phyloP scores from a whole-genome alignment of 2,329 filamentous ascomycete species.

The Juglanconis oblonga region DNA sequence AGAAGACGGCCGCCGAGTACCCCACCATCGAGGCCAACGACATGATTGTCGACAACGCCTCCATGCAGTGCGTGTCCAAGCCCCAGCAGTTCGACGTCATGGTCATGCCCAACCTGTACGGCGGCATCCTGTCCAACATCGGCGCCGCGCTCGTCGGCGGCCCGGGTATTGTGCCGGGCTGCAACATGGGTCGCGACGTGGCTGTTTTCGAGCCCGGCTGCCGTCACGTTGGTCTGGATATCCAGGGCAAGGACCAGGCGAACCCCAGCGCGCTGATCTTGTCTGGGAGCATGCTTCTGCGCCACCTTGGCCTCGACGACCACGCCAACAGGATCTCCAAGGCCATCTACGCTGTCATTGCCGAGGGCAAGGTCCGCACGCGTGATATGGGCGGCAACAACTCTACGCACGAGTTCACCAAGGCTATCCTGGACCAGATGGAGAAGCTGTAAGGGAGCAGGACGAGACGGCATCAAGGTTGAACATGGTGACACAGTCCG shows the following conservation, averaged over 20 bases:
- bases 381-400: slow-evolving; percentile 92
- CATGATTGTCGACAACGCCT: slow-evolving; percentile 99
- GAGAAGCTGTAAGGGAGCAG: slow-evolving; percentile 58
- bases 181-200: slow-evolving; percentile 99
- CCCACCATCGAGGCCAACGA: slow-evolving; percentile 94
- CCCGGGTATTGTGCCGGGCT: slow-evolving; percentile 93
- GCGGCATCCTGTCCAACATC: slow-evolving; percentile 98
- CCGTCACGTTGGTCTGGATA: slow-evolving; percentile 98
- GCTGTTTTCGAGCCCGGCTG: slow-evolving; percentile 98
- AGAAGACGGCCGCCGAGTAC: slow-evolving; percentile 89
- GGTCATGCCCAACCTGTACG: slow-evolving; percentile 99
- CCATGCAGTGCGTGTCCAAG: slow-evolving; percentile 95
- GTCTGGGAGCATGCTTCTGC: slow-evolving; percentile 93
- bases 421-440: slow-evolving; percentile 93
- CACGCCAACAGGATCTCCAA: slow-evolving; percentile 98
- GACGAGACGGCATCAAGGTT: not conserved
- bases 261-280: slow-evolving; percentile 96
- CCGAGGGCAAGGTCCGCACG: slow-evolving; percentile 84
- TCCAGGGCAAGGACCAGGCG: slow-evolving; percentile 99
- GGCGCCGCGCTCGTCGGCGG: slow-evolving; percentile 95
- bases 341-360: slow-evolving; percentile 74
- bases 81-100: slow-evolving; percentile 99
- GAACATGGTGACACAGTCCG: not conserved
- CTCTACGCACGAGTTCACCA: slow-evolving; percentile 92
- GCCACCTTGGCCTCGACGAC: slow-evolving; percentile 94